These are phyloP conservation scores for Eimeria nieschulzi DNA, from an alignment of 169 alveolate species.

Conservation along the genomic window DNA sequence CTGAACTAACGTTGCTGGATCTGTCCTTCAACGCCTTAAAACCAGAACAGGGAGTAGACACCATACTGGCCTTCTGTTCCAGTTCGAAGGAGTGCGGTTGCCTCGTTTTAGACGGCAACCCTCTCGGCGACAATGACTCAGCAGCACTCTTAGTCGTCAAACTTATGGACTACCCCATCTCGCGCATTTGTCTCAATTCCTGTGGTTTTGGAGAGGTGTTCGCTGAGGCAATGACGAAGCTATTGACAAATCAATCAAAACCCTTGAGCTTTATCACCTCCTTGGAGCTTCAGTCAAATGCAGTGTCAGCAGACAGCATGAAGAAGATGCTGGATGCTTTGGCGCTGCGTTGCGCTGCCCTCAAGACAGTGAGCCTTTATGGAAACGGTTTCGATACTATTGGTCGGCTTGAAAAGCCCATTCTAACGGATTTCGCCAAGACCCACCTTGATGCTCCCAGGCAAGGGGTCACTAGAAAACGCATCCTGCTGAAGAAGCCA, in stretches of 20 bases:
- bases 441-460: constrained; percentile 18
- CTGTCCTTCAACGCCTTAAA: constrained; percentile 26
- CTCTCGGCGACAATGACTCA: constrained; percentile 39
- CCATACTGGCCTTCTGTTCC: constrained; percentile 37
- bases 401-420: constrained; percentile 24
- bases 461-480: background rate
- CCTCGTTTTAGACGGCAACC: constrained; percentile 45
- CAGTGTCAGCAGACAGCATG: constrained; percentile 43
- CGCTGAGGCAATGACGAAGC: constrained; percentile 43
- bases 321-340: constrained; percentile 34
- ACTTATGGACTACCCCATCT: constrained; percentile 27
- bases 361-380: constrained; percentile 1
- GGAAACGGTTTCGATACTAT: constrained; percentile 62
- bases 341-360: constrained; percentile 13
- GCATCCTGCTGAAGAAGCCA: constrained; percentile 11
- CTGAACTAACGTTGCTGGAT: constrained; percentile 32
- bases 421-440: constrained; percentile 20
- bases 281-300: constrained; percentile 41
- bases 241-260: background rate
- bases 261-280: constrained; percentile 29
- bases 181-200: constrained; percentile 30
- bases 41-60: background rate
- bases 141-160: constrained; percentile 32
- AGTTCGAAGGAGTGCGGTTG: constrained; percentile 39
- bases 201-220: constrained; percentile 46